These are phyloP conservation scores for Blastobotrys muscicola DNA, from an alignment of 805 yeast species.

Conservation along the genomic window DNA sequence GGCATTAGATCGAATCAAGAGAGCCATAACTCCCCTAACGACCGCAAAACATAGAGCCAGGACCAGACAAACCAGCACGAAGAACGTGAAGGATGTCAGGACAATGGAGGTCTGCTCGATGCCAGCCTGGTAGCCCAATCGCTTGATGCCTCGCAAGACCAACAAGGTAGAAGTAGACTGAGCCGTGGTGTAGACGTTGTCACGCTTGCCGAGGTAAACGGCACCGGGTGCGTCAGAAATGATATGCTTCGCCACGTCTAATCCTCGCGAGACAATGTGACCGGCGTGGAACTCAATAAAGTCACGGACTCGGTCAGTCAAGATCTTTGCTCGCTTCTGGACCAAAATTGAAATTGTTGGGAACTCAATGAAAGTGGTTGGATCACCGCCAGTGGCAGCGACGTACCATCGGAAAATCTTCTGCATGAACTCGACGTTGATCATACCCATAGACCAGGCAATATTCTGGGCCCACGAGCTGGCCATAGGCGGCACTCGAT, in stretches of 20 bases:
- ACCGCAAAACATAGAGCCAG: slow-evolving; percentile 51
- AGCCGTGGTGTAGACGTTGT: slow-evolving; percentile 6
- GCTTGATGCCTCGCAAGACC: slow-evolving; percentile 77
- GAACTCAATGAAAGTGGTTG: slow-evolving; percentile 50
- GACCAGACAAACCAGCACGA: slow-evolving; percentile 65
- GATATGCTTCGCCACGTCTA: neutral
- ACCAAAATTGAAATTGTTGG: slow-evolving; percentile 61
- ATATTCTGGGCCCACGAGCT: slow-evolving; percentile 85
- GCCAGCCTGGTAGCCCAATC: slow-evolving; percentile 65
- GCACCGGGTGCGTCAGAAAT: neutral
- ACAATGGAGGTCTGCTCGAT: slow-evolving; percentile 82
- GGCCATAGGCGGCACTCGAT: slow-evolving; percentile 84
- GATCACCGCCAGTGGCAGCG: slow-evolving; percentile 86
- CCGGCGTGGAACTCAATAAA: slow-evolving; percentile 7
- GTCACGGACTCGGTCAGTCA: slow-evolving; percentile 11
- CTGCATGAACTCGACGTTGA: slow-evolving; percentile 74
- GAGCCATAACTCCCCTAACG: slow-evolving; percentile 38
- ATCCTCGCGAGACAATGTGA: neutral
- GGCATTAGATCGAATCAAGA: slow-evolving; percentile 25
- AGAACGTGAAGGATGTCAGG: slow-evolving; percentile 80
- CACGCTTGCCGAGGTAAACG: slow-evolving; percentile 1
- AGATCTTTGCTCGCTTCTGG: slow-evolving; percentile 41
- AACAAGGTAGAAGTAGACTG: slow-evolving; percentile 31
- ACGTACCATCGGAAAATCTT: slow-evolving; percentile 85
- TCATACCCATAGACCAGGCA: slow-evolving; percentile 93